Evolutionary conservation across 306 rosid genomes (phyloP).

Genomic region (Rosa rugosa): DNA sequence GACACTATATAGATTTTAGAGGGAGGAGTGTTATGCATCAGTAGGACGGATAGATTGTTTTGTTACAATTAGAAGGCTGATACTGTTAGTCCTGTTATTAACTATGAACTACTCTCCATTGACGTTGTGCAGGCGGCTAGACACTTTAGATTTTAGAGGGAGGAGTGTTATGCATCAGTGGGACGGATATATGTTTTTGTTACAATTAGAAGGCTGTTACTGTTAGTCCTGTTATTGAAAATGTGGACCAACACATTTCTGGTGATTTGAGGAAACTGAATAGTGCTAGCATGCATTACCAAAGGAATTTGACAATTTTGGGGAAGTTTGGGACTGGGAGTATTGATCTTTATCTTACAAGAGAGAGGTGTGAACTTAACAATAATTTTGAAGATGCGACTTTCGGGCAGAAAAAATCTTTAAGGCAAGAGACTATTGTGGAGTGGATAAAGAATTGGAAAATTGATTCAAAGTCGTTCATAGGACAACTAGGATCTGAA

Average conservation of each 20-base stretch:
- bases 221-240: not conserved
- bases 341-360: not conserved
- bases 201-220: not conserved
- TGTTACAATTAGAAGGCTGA: not conserved
- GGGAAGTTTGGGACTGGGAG: not conserved
- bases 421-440: not conserved
- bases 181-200: not conserved
- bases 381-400: not conserved
- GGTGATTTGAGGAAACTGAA: not conserved
- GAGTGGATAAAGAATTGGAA: not conserved
- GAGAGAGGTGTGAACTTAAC: not conserved
- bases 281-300: not conserved
- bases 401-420: not conserved
- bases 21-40: not conserved
- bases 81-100: not conserved
- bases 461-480: no score
- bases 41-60: not conserved
- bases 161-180: not conserved
- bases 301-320: not conserved
- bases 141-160: not conserved
- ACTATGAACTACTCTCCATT: not conserved
- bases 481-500: not conserved
- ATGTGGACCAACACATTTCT: not conserved
- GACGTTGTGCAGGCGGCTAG: not conserved
- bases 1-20: not conserved